Evolutionary conservation across 2,329 filamentous ascomycete species (phyloP).

Genomic region (Penicillium sp.): DNA sequence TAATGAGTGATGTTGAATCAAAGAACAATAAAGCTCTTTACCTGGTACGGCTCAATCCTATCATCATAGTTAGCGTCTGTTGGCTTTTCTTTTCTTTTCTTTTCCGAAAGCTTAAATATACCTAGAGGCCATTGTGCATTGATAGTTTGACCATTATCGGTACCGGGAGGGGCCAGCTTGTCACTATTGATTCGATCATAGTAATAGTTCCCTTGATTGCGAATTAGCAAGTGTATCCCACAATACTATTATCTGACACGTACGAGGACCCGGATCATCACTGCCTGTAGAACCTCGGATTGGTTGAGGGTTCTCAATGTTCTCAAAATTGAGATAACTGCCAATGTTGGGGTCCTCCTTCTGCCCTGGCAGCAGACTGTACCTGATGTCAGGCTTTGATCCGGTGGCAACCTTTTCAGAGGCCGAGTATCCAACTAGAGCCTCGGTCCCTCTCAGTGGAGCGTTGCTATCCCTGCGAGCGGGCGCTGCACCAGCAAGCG

Average conservation of each 20-base stretch:
- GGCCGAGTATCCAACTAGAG: conserved; percentile 39
- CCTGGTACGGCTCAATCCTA: conserved; percentile 46
- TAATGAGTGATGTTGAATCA: neutral
- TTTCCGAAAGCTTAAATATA: conserved; percentile 7
- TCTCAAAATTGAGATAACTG: conserved; percentile 51
- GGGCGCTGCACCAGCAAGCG: conserved; percentile 22
- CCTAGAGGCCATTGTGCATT: conserved; percentile 53
- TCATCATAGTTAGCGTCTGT: conserved; percentile 1
- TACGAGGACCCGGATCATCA: conserved; percentile 51
- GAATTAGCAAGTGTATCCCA: neutral
- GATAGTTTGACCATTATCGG: conserved; percentile 42
- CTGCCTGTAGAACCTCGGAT: conserved; percentile 49
- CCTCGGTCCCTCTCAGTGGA: conserved; percentile 26
- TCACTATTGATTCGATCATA: conserved; percentile 55
- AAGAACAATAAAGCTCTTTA: conserved; percentile 5
- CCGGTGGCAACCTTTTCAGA: conserved; percentile 33
- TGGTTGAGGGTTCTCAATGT: conserved; percentile 51
- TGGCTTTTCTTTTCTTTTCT: no score
- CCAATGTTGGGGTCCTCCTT: conserved; percentile 49
- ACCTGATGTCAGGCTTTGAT: conserved; percentile 36
- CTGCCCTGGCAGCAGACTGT: conserved; percentile 49
- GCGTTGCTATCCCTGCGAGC: conserved; percentile 20
- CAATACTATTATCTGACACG: conserved; percentile 1
- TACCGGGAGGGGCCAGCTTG: conserved; percentile 50
- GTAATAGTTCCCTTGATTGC: conserved; percentile 38